Evolutionary conservation across 2,329 filamentous ascomycete species (phyloP).

Genomic region (Helotiales sp.): DNA sequence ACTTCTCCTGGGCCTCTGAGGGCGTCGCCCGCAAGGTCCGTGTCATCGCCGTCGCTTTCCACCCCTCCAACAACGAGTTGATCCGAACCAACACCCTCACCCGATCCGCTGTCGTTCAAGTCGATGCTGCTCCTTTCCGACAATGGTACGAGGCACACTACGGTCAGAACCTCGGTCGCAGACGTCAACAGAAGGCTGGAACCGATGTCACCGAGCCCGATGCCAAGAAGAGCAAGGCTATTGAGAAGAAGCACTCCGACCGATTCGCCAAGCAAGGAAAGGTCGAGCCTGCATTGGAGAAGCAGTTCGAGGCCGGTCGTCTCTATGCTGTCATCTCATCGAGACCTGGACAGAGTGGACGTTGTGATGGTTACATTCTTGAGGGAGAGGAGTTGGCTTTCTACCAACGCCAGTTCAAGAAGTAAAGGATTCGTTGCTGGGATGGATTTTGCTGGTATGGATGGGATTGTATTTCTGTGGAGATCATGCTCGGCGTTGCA

Average conservation of each 20-base stretch:
- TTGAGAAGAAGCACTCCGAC: conserved; percentile 94
- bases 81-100: conserved; percentile 99
- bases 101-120: conserved; percentile 97
- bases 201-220: conserved; percentile 50
- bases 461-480: conserved; percentile 34
- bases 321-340: conserved; percentile 91
- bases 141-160: conserved; percentile 99
- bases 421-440: conserved; percentile 61
- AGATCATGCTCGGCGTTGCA: conserved; percentile 35
- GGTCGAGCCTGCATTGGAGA: conserved; percentile 90
- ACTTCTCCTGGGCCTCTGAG: conserved; percentile 99
- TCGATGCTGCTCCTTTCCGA: conserved; percentile 98
- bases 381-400: conserved; percentile 99
- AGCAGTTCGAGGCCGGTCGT: conserved; percentile 99
- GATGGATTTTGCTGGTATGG: conserved; percentile 10
- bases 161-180: conserved; percentile 83
- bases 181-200: conserved; percentile 77
- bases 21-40: conserved; percentile 98
- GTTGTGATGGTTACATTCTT: conserved; percentile 94
- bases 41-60: conserved; percentile 97
- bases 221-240: conserved; percentile 88
- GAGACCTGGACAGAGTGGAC: conserved; percentile 94
- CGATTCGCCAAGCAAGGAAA: conserved; percentile 83
- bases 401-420: conserved; percentile 99
- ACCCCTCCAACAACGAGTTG: conserved; percentile 99